Percentiles rank a stretch among this genome's conserved stretches.
Evolutionary conservation across 2,329 filamentous ascomycete species (phyloP).

Genomic region (Pseudocercospora fijiensis): DNA sequence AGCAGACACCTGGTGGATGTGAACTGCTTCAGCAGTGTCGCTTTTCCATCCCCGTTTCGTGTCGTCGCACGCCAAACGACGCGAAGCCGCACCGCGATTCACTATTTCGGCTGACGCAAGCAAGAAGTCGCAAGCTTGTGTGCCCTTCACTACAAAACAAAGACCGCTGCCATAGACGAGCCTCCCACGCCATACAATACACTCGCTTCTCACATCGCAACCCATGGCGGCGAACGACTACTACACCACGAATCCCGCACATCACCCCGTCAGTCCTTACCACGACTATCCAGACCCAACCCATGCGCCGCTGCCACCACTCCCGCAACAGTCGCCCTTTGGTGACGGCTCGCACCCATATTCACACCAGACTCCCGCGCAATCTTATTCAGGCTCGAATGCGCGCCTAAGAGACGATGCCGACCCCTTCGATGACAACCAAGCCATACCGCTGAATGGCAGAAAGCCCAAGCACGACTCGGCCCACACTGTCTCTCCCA

Average conservation of each 20-base stretch:
- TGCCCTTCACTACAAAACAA: neutral
- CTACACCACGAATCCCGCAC: conserved; percentile 44
- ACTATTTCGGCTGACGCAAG: conserved; percentile 7
- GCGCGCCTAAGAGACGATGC: conserved; percentile 49
- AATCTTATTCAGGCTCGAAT: conserved; percentile 58
- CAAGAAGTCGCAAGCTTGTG: conserved; percentile 6
- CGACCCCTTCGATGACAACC: conserved; percentile 51
- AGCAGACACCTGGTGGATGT: too few relatives aligned
- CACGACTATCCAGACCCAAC: conserved; percentile 45
- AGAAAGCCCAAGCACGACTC: conserved; percentile 42
- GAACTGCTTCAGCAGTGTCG: neutral
- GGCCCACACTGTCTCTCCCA: conserved; percentile 38
- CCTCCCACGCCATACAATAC: neutral
- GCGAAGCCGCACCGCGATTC: neutral
- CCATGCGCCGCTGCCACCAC: conserved; percentile 41
- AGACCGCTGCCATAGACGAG: neutral
- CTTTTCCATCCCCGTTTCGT: too few relatives aligned
- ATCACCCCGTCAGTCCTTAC: conserved; percentile 41
- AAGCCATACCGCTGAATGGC: conserved; percentile 49
- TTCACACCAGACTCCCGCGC: conserved; percentile 26
- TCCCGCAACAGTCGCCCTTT: conserved; percentile 31
- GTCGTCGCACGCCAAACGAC: neutral
- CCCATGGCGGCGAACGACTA: conserved; percentile 50
- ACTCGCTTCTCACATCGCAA: conserved; percentile 9
- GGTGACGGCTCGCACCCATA: conserved; percentile 37